Evolutionary conservation across 2,329 filamentous ascomycete species (phyloP).

Genomic region (Hypoxylon sp.): DNA sequence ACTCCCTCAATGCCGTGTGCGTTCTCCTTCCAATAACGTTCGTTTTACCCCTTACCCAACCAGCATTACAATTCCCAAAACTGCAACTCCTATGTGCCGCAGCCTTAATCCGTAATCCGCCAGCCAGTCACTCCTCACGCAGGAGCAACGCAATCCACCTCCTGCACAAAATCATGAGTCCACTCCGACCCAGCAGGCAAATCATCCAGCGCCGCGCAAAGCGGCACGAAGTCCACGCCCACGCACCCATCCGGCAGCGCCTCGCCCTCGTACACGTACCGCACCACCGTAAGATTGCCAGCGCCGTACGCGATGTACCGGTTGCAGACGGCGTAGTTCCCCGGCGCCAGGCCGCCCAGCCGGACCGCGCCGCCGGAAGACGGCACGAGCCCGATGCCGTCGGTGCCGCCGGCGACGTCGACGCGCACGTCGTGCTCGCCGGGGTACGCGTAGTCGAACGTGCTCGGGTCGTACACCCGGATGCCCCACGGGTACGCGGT

Average conservation of each 20-base stretch:
- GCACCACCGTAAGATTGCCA: constrained; percentile 11
- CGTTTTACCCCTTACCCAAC: not conserved
- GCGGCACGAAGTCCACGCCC: constrained; percentile 22
- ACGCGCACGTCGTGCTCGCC: constrained; percentile 31
- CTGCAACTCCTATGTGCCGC: not conserved
- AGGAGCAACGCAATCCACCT: constrained; percentile 32
- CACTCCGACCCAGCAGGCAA: constrained; percentile 22
- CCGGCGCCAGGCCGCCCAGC: constrained; percentile 16
- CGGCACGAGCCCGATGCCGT: constrained; percentile 19
- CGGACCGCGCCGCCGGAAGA: not conserved
- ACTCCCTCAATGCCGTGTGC: constrained; percentile 1
- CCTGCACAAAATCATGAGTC: constrained; percentile 37
- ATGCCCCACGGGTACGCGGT: constrained; percentile 31
- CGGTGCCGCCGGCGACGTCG: constrained; percentile 26
- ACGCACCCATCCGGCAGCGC: constrained; percentile 21
- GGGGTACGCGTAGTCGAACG: constrained; percentile 18
- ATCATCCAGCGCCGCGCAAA: constrained; percentile 24
- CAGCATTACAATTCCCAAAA: not conserved
- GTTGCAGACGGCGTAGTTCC: constrained; percentile 27
- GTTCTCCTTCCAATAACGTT: not conserved
- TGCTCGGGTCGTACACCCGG: not conserved
- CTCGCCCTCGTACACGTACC: constrained; percentile 38
- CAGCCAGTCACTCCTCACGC: not conserved
- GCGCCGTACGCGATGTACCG: constrained; percentile 19
- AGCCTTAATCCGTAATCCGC: not conserved